These are phyloP conservation scores for Lodderomyces pseudojiufengensis DNA, from an alignment of 1,139 yeast genomes.

Conservation along the genomic window DNA sequence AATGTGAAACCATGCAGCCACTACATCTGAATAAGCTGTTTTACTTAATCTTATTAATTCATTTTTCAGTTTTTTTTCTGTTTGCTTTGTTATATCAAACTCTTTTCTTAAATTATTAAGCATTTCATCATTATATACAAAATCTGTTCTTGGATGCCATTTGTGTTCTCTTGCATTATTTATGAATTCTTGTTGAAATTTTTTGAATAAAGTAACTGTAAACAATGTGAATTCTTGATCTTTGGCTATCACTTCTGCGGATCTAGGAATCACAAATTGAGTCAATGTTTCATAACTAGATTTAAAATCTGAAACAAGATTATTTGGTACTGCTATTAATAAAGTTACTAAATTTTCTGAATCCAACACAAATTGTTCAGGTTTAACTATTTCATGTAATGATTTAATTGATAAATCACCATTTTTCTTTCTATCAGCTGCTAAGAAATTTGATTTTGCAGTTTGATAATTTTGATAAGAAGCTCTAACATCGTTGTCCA, in stretches of 20 bases:
- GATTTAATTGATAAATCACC: conserved; percentile 93
- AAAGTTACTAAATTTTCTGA: conserved; percentile 85
- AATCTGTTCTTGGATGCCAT: conserved; percentile 88
- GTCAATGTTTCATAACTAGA: conserved; percentile 71
- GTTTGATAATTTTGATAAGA: conserved; percentile 68
- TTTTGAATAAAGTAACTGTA: conserved; percentile 81
- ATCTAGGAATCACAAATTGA: conserved; percentile 86
- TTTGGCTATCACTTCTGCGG: conserved; percentile 63
- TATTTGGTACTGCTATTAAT: conserved; percentile 81
- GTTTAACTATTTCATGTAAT: conserved; percentile 81
- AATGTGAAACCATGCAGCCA: conserved; percentile 85
- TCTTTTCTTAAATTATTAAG: conserved; percentile 74
- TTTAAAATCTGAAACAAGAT: conserved; percentile 55
- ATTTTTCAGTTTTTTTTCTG: conserved; percentile 70
- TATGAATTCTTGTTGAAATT: conserved; percentile 66
- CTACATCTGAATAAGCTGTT: conserved; percentile 83
- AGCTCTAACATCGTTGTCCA: conserved; percentile 78
- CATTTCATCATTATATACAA: conserved; percentile 76
- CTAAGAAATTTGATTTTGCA: conserved; percentile 78
- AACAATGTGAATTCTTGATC: conserved; percentile 75
- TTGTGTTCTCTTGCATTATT: conserved; percentile 76
- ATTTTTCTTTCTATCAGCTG: conserved; percentile 87
- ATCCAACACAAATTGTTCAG: conserved; percentile 77
- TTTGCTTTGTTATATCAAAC: conserved; percentile 67
- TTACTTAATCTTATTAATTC: conserved; percentile 80